Evolutionary conservation across 108 stramenopile genomes (phyloP).

Genomic region (Seminavis robusta): DNA sequence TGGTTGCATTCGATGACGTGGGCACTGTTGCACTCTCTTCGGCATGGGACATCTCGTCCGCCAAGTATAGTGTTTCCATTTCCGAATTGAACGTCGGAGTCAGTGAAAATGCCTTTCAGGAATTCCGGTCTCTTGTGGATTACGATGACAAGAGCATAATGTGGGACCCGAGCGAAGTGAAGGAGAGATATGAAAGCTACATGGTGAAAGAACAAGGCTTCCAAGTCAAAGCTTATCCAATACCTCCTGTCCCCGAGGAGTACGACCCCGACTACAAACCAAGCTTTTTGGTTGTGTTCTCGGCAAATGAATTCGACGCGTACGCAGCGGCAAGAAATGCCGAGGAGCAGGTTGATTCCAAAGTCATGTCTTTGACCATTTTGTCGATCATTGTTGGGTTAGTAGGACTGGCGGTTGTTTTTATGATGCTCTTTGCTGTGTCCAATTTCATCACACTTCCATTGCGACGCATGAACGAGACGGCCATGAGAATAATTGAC

Average conservation of each 20-base stretch:
- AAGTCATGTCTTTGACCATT: no score
- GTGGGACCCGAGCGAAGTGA: conserved; percentile 20
- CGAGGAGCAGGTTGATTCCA: conserved; percentile 17
- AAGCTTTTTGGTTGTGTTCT: conserved; percentile 23
- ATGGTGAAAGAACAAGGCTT: no score
- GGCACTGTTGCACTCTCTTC: no score
- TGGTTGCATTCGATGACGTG: no score
- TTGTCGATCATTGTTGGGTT: no score
- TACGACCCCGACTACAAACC: conserved; percentile 34
- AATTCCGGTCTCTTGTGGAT: conserved; percentile 14
- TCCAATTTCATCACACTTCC: no score
- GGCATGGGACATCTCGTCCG: no score
- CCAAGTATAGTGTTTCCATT: no score
- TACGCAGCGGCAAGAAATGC: conserved; percentile 5
- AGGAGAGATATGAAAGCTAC: conserved; percentile 11
- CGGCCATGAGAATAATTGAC: no score
- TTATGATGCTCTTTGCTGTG: no score
- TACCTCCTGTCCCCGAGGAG: conserved; percentile 32
- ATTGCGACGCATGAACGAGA: no score
- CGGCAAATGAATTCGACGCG: conserved; percentile 10
- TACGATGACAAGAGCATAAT: not conserved
- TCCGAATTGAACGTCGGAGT: conserved; percentile 6
- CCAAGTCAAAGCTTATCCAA: conserved; percentile 19
- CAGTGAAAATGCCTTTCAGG: conserved; percentile 2
- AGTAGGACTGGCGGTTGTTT: no score